A percentile compares a stretch with the other conserved stretches of the same genome.
These are phyloP conservation scores for Patellifolia procumbens DNA, from an alignment of 179 eudicot genomes.

Conservation along the genomic window DNA sequence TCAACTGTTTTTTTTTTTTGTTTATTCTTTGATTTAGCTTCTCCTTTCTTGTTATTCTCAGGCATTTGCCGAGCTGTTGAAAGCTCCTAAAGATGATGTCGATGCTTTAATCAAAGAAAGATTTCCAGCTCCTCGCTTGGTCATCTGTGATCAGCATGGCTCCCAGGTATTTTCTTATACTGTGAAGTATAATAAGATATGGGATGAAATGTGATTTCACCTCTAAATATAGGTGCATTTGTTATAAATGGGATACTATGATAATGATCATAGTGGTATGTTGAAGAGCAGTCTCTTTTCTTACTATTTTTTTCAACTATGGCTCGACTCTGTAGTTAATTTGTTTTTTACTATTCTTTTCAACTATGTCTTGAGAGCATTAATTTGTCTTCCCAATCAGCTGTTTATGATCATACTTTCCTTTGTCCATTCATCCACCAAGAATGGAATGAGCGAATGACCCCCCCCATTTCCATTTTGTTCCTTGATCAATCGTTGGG, in stretches of 20 bases:
- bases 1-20: not conserved
- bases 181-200: conserved; percentile 1
- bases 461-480: no score
- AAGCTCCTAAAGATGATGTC: conserved; percentile 82
- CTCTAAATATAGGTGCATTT: not conserved
- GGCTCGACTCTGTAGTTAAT: no score
- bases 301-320: not conserved
- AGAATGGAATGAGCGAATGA: no score
- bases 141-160: conserved; percentile 94
- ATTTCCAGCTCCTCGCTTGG: conserved; percentile 94
- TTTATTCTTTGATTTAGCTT: conserved; percentile 3
- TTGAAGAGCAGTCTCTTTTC: not conserved
- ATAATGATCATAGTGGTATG: not conserved
- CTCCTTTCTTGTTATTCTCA: conserved; percentile 25
- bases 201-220: not conserved
- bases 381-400: no score
- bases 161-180: conserved; percentile 64
- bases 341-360: no score
- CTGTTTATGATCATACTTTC: no score
- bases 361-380: no score
- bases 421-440: no score
- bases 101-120: conserved; percentile 69
- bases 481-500: no score
- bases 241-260: not conserved
- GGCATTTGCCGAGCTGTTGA: conserved; percentile 82